A percentile compares a stretch with the other conserved stretches of the same genome.
Evolutionary conservation across 228 moss, liverwort and hornwort species (phyloP).

Genomic region (Sphagnum magellanicum): DNA sequence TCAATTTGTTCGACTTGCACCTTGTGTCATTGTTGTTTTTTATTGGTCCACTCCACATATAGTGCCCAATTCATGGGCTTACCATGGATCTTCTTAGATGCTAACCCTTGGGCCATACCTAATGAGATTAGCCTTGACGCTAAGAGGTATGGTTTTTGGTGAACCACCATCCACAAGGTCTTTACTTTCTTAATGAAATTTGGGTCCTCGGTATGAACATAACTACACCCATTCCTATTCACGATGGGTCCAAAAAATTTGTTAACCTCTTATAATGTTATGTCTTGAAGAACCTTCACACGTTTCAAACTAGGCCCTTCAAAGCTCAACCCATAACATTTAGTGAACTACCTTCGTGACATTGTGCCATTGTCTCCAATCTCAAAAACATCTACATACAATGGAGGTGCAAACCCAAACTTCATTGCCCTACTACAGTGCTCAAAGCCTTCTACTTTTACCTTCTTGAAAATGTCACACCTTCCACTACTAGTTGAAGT

Average conservation of each 20-base stretch:
- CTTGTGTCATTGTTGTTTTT: neutral
- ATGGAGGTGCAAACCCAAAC: too few relatives aligned
- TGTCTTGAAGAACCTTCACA: neutral
- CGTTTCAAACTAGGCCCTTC: neutral
- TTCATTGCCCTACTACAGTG: too few relatives aligned
- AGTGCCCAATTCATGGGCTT: neutral
- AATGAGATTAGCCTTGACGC: neutral
- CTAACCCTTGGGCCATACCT: neutral
- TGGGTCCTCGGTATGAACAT: neutral
- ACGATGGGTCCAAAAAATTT: neutral
- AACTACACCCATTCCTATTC: neutral
- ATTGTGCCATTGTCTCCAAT: neutral
- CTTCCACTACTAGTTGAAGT: too few relatives aligned
- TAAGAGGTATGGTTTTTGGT: neutral
- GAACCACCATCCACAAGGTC: neutral
- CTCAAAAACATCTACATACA: neutral
- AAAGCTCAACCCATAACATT: neutral
- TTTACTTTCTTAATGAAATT: neutral
- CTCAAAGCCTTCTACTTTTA: too few relatives aligned
- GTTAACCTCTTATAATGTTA: neutral
- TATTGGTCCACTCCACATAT: neutral
- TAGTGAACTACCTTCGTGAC: neutral
- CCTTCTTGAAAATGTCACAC: too few relatives aligned
- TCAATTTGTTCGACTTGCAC: neutral
- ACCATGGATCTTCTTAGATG: neutral